Evolutionary conservation across 163 green algal genomes (phyloP).

Genomic region (Prototheca cutis): DNA sequence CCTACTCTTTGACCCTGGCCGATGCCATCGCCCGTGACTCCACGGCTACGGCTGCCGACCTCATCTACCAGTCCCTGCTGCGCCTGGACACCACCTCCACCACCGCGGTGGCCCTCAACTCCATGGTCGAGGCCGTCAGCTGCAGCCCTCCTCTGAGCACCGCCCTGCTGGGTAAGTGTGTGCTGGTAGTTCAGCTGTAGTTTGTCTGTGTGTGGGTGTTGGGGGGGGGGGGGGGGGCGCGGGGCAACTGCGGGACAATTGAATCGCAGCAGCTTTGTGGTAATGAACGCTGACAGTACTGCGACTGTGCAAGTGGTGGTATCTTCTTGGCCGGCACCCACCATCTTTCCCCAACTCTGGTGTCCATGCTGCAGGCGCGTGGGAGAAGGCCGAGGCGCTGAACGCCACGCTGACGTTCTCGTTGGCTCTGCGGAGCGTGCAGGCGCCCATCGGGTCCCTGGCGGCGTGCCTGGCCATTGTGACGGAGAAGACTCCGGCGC

Average conservation of each 20-base stretch:
- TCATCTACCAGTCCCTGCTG: constrained; percentile 5
- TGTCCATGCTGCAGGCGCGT: background rate
- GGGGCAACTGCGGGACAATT: no score
- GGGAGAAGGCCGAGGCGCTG: background rate
- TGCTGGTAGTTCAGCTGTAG: no score
- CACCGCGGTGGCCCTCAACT: background rate
- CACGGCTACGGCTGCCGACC: constrained; percentile 1
- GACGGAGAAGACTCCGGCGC: background rate
- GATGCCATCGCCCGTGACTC: background rate
- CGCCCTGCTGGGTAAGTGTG: background rate
- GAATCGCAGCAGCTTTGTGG: no score
- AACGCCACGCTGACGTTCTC: background rate
- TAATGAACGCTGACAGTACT: no score
- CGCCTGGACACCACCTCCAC: background rate
- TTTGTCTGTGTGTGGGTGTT: no score
- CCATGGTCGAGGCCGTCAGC: background rate
- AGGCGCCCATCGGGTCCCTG: background rate
- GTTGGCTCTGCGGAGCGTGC: background rate
- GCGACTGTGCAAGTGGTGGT: no score
- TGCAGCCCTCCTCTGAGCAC: background rate
- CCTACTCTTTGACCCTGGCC: background rate
- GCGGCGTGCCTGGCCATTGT: background rate
- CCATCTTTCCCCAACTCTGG: background rate
- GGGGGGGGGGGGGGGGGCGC: no score
- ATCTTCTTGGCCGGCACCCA: no score